These are phyloP conservation scores for Hyphopichia fennica DNA, from an alignment of 1,139 yeast genomes.

Conservation along the genomic window DNA sequence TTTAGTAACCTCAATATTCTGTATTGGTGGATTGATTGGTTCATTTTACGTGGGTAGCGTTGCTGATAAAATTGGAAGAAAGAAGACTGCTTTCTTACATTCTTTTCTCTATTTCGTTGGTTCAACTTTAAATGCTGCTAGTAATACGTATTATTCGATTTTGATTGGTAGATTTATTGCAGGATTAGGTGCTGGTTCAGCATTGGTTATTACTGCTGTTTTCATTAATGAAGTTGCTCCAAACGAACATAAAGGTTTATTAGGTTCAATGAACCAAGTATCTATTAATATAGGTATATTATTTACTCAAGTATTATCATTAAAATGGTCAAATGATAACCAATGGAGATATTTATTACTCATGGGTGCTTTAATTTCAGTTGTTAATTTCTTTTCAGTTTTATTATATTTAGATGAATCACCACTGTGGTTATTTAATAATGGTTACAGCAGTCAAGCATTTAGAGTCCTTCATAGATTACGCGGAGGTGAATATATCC, in stretches of 20 bases:
- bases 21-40: constrained; percentile 84
- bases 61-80: constrained; percentile 72
- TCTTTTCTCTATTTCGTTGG: constrained; percentile 64
- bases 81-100: constrained; percentile 55
- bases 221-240: constrained; percentile 83
- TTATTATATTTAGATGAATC: constrained; percentile 63
- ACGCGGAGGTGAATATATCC: constrained; percentile 42
- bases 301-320: constrained; percentile 72
- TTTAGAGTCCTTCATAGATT: constrained; percentile 35
- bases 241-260: constrained; percentile 59
- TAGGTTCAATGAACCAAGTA: constrained; percentile 88
- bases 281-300: constrained; percentile 83
- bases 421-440: constrained; percentile 72
- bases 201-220: constrained; percentile 81
- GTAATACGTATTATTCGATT: constrained; percentile 45
- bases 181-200: constrained; percentile 86
- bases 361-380: constrained; percentile 57
- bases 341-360: constrained; percentile 73
- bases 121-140: constrained; percentile 57
- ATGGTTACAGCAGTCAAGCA: constrained; percentile 34
- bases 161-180: constrained; percentile 72
- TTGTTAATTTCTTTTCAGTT: constrained; percentile 43
- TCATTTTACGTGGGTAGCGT: constrained; percentile 70
- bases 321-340: constrained; percentile 60
- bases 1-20: constrained; percentile 76